Conservation (phyloP, 2,329 filamentous ascomycete genomes). For the Beauveria bassiana region DNA sequence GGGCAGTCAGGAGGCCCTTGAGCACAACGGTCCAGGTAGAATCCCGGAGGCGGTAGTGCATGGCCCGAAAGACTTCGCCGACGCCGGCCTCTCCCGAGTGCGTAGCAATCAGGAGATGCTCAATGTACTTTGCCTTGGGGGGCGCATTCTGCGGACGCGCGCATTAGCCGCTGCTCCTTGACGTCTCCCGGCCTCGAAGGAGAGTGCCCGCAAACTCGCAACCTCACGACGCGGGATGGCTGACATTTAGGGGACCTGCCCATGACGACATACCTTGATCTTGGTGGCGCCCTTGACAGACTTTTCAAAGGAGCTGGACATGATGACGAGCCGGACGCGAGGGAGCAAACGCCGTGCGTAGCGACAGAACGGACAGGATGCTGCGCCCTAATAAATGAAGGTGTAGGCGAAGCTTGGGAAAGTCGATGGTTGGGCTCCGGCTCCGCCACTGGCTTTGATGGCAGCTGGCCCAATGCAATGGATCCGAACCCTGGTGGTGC, state of each 20-base stretch:
- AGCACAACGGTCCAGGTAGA: constrained; percentile 99
- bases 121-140: constrained; percentile 98
- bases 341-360: constrained; percentile 11
- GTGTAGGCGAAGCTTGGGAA: constrained; percentile 5
- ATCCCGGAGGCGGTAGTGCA: constrained; percentile 83
- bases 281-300: constrained; percentile 98
- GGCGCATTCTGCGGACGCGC: constrained; percentile 63
- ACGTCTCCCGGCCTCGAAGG: background rate
- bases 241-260: background rate
- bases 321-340: constrained; percentile 28
- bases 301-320: constrained; percentile 94
- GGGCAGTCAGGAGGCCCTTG: constrained; percentile 91
- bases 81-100: constrained; percentile 92
- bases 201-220: background rate
- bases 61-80: constrained; percentile 86
- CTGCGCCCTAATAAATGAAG: constrained; percentile 8
- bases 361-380: background rate
- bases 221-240: background rate
- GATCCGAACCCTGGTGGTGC: constrained; percentile 1
- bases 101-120: constrained; percentile 92
- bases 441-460: constrained; percentile 2
- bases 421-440: constrained; percentile 10
- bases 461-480: constrained; percentile 3
- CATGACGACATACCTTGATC: constrained; percentile 61
- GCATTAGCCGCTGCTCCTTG: background rate